Conservation (phyloP, 148 eudicot genomes). For the Chenopodium suecicum region DNA sequence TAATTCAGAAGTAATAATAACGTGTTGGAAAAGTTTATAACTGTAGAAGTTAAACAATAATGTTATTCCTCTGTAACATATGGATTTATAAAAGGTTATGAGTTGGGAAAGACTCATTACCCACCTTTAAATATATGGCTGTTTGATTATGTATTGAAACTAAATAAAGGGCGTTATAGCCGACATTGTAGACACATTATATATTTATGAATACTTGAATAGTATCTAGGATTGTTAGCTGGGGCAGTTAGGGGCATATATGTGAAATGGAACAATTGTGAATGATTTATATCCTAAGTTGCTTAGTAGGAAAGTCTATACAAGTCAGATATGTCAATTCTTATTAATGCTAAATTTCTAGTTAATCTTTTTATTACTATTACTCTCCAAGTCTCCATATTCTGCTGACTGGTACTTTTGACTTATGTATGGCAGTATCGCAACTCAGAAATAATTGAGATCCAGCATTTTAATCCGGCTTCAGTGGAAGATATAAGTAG, state of each 20-base stretch:
- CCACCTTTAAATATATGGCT: neutral
- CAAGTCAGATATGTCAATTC: neutral
- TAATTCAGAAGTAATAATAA: neutral
- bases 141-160: neutral
- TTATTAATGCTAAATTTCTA: neutral
- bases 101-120: too few species aligned
- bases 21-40: neutral
- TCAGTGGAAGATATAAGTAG: conserved; percentile 65
- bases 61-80: too few species aligned
- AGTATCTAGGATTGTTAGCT: neutral
- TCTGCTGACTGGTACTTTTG: neutral
- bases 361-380: neutral
- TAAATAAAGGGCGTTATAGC: neutral
- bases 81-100: too few species aligned
- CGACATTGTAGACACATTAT: too few species aligned
- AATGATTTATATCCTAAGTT: neutral
- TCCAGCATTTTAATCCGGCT: conserved; percentile 59
- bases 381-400: neutral
- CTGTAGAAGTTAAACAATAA: too few species aligned
- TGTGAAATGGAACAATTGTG: neutral
- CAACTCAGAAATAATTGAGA: conserved; percentile 60
- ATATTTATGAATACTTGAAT: neutral
- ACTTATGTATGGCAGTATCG: conserved; percentile 51
- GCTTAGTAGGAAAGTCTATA: neutral
- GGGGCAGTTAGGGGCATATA: neutral